Conservation (phyloP, 345 rosid species). For the Garcia nutans region DNA sequence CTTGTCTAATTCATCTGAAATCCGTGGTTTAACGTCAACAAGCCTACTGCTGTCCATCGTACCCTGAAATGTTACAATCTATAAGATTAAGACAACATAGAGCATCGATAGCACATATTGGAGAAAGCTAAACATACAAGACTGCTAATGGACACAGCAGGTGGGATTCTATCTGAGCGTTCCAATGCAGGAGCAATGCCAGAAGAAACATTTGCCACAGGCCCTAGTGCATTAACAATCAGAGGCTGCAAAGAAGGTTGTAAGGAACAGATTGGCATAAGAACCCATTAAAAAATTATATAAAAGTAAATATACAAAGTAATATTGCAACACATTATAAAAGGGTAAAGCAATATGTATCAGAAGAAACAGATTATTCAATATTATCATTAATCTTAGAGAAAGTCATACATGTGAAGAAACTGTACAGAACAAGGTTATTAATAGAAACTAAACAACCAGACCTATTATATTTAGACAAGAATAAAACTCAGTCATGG, state of each 20-base stretch:
- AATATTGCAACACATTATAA: background rate
- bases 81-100: conserved; percentile 18
- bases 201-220: conserved; percentile 35
- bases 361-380: background rate
- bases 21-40: conserved; percentile 49
- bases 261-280: background rate
- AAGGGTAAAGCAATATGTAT: background rate
- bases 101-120: conserved; percentile 7
- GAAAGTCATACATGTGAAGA: background rate
- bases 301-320: background rate
- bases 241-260: conserved; percentile 38
- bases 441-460: background rate
- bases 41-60: conserved; percentile 43
- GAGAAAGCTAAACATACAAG: conserved; percentile 33
- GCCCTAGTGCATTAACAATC: conserved; percentile 44
- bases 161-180: conserved; percentile 41
- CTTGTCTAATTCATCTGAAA: conserved; percentile 43
- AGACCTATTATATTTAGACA: background rate
- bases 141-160: conserved; percentile 37
- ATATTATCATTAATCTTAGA: background rate
- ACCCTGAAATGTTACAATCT: conserved; percentile 31
- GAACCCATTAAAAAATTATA: background rate
- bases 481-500: background rate
- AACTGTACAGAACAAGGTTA: background rate
- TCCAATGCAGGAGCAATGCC: conserved; percentile 38